Percentiles rank a stretch among this genome's conserved stretches.
These are phyloP conservation scores for Annulohypoxylon nitens DNA, from an alignment of 495 filamentous ascomycete species.

Conservation along the genomic window DNA sequence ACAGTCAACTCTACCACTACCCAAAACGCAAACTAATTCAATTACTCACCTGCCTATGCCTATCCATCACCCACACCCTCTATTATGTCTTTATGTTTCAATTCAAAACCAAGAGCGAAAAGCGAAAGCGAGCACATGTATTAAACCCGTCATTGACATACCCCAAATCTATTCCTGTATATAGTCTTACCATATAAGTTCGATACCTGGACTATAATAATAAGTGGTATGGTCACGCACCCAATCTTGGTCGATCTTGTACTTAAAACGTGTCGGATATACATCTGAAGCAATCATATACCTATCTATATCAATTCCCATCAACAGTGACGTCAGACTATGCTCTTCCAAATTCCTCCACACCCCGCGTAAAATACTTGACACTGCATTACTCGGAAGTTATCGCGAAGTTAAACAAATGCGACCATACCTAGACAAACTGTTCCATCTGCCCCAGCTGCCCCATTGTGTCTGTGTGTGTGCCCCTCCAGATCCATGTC, in stretches of 20 bases:
- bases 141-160: constrained; percentile 3
- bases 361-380: too few relatives aligned
- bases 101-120: background rate
- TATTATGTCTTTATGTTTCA: constrained; percentile 1
- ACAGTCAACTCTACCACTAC: constrained; percentile 35
- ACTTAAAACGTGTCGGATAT: background rate
- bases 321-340: background rate
- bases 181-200: constrained; percentile 6
- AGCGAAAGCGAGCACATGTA: background rate
- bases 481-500: background rate
- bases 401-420: too few relatives aligned
- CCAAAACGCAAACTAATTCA: background rate
- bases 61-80: background rate
- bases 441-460: too few relatives aligned
- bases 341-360: too few relatives aligned
- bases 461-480: too few relatives aligned
- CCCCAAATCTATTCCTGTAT: constrained; percentile 6
- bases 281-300: background rate
- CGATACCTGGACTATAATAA: constrained; percentile 1
- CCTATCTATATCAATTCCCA: too few relatives aligned
- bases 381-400: too few relatives aligned
- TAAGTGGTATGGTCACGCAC: background rate
- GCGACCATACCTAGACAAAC: too few relatives aligned
- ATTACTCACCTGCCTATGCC: constrained; percentile 6
- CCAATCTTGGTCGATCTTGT: background rate